Conservation (phyloP, 352 stramenopile genomes). For the Phytophthora pisi region DNA sequence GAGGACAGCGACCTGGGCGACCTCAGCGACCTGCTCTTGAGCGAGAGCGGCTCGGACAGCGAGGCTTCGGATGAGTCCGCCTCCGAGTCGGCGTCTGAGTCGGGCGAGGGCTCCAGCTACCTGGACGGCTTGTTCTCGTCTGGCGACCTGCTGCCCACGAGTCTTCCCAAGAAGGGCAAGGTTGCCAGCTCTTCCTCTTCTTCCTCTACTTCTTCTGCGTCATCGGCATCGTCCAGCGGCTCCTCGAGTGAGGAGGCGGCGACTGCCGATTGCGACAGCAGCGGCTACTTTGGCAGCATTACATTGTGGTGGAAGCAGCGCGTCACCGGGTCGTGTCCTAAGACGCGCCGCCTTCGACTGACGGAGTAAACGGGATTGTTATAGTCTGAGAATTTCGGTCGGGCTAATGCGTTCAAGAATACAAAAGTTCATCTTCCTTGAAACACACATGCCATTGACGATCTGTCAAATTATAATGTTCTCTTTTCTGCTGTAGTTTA, state of each 20-base stretch:
- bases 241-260: neutral
- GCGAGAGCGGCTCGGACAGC: neutral
- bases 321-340: neutral
- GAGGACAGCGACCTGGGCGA: neutral
- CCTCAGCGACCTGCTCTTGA: too few species aligned
- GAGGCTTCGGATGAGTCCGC: neutral
- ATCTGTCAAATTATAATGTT: too few species aligned
- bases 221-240: too few species aligned
- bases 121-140: slow-evolving; percentile 6
- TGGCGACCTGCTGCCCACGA: slow-evolving; percentile 15
- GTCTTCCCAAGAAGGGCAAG: slow-evolving; percentile 1
- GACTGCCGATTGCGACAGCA: neutral
- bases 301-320: slow-evolving; percentile 6
- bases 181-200: too few species aligned
- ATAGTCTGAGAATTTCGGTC: neutral
- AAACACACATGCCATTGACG: too few species aligned
- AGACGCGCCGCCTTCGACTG: slow-evolving; percentile 9
- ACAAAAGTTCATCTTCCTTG: neutral
- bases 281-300: slow-evolving; percentile 2
- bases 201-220: too few species aligned
- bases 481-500: too few species aligned
- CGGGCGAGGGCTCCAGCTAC: neutral
- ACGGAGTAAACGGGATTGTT: slow-evolving; percentile 8
- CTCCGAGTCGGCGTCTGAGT: neutral
- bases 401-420: slow-evolving; percentile 3